Conservation (phyloP, 768 basidiomycete species). For the Hemileccinum rubropunctum region DNA sequence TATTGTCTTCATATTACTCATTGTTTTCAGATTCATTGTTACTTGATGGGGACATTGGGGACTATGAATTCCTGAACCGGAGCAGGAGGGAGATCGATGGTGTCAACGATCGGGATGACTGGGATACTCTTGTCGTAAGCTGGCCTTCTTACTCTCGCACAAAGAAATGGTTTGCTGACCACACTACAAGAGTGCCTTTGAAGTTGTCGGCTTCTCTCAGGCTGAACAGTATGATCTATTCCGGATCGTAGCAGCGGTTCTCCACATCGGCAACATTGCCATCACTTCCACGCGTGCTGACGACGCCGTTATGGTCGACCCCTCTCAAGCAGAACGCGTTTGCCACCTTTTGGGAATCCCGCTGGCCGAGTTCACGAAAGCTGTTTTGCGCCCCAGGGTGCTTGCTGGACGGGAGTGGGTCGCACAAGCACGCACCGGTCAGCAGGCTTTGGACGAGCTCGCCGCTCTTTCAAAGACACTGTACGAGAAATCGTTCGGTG, state of each 20-base stretch:
- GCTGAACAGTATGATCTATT: constrained; percentile 90
- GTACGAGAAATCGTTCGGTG: constrained; percentile 96
- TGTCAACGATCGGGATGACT: constrained; percentile 88
- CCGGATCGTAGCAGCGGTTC: constrained; percentile 88
- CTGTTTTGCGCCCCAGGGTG: constrained; percentile 84
- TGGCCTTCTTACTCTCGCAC: not conserved
- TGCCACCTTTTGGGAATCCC: constrained; percentile 92
- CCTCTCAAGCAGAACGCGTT: constrained; percentile 83
- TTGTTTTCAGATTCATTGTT: constrained; percentile 59
- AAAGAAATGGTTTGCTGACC: constrained; percentile 5
- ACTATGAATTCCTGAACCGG: constrained; percentile 91
- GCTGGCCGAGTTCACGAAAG: constrained; percentile 82
- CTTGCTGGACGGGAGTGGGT: constrained; percentile 98
- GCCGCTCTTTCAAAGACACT: constrained; percentile 89
- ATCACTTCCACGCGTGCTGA: constrained; percentile 78
- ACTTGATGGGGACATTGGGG: constrained; percentile 67
- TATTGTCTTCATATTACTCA: constrained; percentile 7
- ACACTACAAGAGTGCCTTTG: constrained; percentile 63
- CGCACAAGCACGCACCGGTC: constrained; percentile 84
- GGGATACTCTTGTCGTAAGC: constrained; percentile 69
- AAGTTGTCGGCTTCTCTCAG: constrained; percentile 83
- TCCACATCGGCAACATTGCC: constrained; percentile 92
- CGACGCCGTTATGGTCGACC: constrained; percentile 73
- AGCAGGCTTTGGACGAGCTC: constrained; percentile 92
- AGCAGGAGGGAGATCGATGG: constrained; percentile 92